Evolutionary conservation across 371 early-diverging fungal species (phyloP).

Genomic region (Blakeslea trispora): DNA sequence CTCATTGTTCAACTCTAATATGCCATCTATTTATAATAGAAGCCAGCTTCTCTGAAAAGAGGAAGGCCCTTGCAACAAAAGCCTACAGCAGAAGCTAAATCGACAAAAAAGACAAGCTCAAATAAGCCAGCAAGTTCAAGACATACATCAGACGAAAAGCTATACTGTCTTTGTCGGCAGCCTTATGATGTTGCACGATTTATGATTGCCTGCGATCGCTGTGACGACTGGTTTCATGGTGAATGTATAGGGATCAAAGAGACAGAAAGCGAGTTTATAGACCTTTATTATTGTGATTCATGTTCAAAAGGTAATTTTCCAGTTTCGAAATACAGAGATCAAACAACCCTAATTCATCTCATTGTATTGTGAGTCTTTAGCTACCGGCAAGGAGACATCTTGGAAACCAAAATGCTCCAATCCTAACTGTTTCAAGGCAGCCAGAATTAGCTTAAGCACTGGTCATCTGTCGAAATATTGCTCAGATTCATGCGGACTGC

Average conservation of each 20-base stretch:
- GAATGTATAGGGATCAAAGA: slow-evolving; percentile 65
- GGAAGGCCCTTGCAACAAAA: not conserved
- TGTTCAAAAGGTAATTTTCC: slow-evolving; percentile 45
- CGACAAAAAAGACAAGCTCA: too few species aligned
- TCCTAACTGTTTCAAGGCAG: slow-evolving; percentile 40
- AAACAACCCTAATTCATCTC: too few species aligned
- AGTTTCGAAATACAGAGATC: too few species aligned
- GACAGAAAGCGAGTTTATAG: slow-evolving; percentile 58
- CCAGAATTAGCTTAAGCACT: too few species aligned
- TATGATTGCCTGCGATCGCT: slow-evolving; percentile 68
- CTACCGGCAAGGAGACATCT: slow-evolving; percentile 47
- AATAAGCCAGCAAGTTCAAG: too few species aligned
- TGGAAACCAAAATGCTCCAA: slow-evolving; percentile 55
- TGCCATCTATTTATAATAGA: slow-evolving; percentile 8
- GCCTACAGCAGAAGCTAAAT: not conserved
- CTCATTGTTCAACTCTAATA: too few species aligned
- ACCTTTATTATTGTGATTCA: slow-evolving; percentile 57
- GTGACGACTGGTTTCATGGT: slow-evolving; percentile 71
- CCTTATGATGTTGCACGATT: slow-evolving; percentile 57
- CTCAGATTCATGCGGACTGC: slow-evolving; percentile 41
- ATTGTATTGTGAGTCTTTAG: slow-evolving; percentile 18
- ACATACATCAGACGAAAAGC: slow-evolving; percentile 18
- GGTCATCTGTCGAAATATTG: slow-evolving; percentile 47
- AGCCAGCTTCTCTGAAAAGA: not conserved
- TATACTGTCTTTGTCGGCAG: slow-evolving; percentile 61